Evolutionary conservation across 2,329 filamentous ascomycete species (phyloP), one percentile per base, ranked within the genome.

Genomic region (Arthrinium phaeospermum): DNA sequence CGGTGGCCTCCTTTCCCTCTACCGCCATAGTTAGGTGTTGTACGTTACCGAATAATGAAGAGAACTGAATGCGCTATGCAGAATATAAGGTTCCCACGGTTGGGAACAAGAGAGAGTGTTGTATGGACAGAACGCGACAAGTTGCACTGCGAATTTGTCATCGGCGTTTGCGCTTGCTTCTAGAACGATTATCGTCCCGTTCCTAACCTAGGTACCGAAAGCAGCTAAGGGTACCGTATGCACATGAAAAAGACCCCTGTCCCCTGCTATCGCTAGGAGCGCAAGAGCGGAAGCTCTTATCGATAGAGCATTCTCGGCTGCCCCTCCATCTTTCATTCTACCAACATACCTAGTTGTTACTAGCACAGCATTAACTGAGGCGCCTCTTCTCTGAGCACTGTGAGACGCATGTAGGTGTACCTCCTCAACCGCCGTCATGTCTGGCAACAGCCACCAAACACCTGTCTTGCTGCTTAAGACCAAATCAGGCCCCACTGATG

Each of bases 391-490:
- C 3, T 57, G 2, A 19, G 34, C 16, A 27, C 14, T 30, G 5
- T 19, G 51, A 19, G 22, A 22, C 53, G 22, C 10, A 22, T 8
- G 22, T n/a, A 22, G 19, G 30, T 41, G 16, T 12, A 22, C 5
- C 49, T 34, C 13, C 13, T 64, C 34, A 13, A 6, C 16, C 13
- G 3, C 19, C 34, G 22, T 14, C 51, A 73, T 73, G 72, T 7
- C 70, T 6, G 68, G 69, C 22, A 70, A 75, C 41, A 74, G 71
- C 51, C 74, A 49, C 67, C 75, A 72, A 70, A 81, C 84, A 13
- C 91, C 93, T 1, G 82, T 96, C 30, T 84, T 96, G 30, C 86
- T 96, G 0, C 88, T 96, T 71, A 96, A 96, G 82, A 96, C 94
- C 3, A 92, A 88, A 78, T 96, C 93, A 0, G 86, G 83, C 0